Percentiles rank a stretch among this genome's conserved stretches.
These are phyloP conservation scores for Hibiscus mutabilis DNA, from an alignment of 345 rosid genomes.

Conservation along the genomic window DNA sequence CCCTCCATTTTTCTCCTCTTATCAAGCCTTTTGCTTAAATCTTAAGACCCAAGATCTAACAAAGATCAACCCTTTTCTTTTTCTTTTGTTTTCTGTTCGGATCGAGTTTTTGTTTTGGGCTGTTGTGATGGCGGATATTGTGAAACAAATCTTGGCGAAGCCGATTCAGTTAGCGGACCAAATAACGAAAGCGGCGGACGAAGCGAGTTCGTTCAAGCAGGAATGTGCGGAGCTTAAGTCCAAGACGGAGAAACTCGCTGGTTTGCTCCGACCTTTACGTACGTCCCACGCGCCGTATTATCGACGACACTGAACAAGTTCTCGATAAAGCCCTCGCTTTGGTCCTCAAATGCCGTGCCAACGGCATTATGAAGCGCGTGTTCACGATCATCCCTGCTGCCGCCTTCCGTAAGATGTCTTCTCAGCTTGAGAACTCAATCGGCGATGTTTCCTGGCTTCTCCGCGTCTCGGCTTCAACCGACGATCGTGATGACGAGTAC, in stretches of 20 bases:
- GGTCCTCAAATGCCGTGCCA: constrained; percentile 65
- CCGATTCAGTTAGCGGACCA: constrained; percentile 93
- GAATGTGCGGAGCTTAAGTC: constrained; percentile 79
- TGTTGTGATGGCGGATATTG: constrained; percentile 64
- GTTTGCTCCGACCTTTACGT: constrained; percentile 84
- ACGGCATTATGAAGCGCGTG: constrained; percentile 69
- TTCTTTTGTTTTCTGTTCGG: not conserved
- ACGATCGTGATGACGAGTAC: constrained; percentile 59
- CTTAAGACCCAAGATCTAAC: not conserved
- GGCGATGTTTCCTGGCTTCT: constrained; percentile 96
- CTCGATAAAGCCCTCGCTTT: constrained; percentile 67
- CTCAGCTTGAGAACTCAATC: constrained; percentile 77
- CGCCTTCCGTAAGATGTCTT: constrained; percentile 69
- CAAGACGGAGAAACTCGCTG: constrained; percentile 74
- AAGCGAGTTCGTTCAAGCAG: constrained; percentile 70
- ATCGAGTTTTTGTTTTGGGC: not conserved
- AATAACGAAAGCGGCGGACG: constrained; percentile 65
- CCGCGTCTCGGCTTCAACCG: constrained; percentile 73
- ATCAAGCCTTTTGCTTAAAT: not conserved
- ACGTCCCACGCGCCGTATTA: constrained; percentile 89
- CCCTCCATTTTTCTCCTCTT: constrained; percentile 1
- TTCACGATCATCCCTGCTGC: constrained; percentile 80
- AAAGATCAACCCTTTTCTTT: not conserved
- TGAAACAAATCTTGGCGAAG: constrained; percentile 68
- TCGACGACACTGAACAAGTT: constrained; percentile 84